Conservation (phyloP, 192 early-diverging fungal species). For the Backusella luteola region DNA sequence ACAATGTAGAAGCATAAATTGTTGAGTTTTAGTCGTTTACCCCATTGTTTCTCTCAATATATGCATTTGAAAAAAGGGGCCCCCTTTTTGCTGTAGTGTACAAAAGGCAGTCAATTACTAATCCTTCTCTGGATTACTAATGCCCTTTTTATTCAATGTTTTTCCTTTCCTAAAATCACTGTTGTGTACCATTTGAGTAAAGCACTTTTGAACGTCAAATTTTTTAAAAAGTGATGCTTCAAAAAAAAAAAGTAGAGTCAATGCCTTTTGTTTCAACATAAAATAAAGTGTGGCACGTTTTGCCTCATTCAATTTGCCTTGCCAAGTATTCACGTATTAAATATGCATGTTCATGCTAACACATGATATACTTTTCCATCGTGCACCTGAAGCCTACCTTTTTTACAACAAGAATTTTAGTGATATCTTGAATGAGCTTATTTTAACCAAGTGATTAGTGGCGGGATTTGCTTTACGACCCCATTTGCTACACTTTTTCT, state of each 20-base stretch:
- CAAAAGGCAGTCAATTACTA: not conserved
- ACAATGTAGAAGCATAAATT: not conserved
- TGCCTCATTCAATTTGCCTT: not conserved
- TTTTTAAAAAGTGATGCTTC: too few species aligned
- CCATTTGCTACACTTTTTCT: too few species aligned
- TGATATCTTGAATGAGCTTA: too few species aligned
- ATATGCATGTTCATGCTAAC: not conserved
- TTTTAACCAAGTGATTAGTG: too few species aligned
- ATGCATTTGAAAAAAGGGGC: too few species aligned
- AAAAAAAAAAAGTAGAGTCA: too few species aligned
- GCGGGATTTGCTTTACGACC: too few species aligned
- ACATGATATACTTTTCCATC: not conserved
- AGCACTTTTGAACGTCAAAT: too few species aligned
- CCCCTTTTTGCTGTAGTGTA: not conserved
- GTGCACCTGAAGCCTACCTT: not conserved
- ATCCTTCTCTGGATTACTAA: conserved; percentile 2
- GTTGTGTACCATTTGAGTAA: not conserved
- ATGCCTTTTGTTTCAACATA: not conserved
- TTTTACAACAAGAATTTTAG: not conserved
- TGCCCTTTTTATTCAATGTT: not conserved
- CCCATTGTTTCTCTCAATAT: not conserved
- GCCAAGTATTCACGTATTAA: not conserved
- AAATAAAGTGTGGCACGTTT: not conserved
- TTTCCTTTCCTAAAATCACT: not conserved
- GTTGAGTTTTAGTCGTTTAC: not conserved